Evolutionary conservation across 2,329 filamentous ascomycete genomes (phyloP), one percentile per base, ranked within the genome.

Genomic region (Rhynchosporium graminicola): DNA sequence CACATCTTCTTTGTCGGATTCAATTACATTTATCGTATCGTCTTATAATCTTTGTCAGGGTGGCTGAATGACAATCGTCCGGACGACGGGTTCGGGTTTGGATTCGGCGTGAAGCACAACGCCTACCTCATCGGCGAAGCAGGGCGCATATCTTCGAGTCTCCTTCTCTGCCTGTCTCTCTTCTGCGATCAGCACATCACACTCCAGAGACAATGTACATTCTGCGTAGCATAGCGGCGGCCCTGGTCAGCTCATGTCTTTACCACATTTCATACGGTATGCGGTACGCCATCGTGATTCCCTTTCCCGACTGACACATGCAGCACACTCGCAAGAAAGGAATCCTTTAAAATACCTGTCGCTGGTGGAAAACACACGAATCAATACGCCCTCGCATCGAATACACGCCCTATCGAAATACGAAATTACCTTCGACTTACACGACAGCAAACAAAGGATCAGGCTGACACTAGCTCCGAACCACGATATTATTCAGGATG

Each of bases 381-480:
- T 99, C 67, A 86, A 91, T 71, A 91, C 92, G 0, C 87, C 88
- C 15, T 90, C 89, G 51, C 86, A 91, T 74, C 87, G 89, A 63
- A 85, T 97, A 52, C 88, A 95, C 73, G 87, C 92, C 55, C 80
- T 90, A 61, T 94, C 92, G 13, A 80, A 86, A 28, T 99, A 99
- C 76, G 91, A 97, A 71, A 79, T 99, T 65, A 87, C 85, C 36
- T 97, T 99, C 75, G 81, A 85, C 62, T 79, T 97, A 42, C 86
- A 90, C 71, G 79, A 84, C 64, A 81, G 83, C 59, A 79, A 83
- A 64, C 83, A 92, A 67, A 84, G 86, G 68, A 81, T 98, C 71
- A 91, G 92, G 68, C 83, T 99, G 58, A 83, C 85, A 60, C 83
- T 99, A 55, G 87, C 95, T 74, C 95, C 95, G 3, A 98, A 98